Evolutionary conservation across 345 rosid species (phyloP).

Genomic region (Anastatica hierochuntica): DNA sequence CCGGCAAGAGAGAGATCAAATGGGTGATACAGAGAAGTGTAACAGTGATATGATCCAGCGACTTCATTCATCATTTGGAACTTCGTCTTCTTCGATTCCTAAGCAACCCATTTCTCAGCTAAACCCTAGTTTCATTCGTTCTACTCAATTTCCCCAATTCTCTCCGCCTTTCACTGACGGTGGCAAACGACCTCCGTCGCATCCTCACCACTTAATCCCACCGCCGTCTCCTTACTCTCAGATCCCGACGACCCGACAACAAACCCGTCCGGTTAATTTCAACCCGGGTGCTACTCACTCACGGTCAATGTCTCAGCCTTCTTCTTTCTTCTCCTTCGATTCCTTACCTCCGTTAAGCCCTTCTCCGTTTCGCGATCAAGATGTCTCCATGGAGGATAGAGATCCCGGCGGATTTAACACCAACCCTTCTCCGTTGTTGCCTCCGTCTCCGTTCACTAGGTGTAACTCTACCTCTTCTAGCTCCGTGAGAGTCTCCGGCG

Average conservation of each 20-base stretch:
- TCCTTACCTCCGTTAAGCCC: constrained; percentile 77
- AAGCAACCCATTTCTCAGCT: too few species aligned
- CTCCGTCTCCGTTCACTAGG: too few species aligned
- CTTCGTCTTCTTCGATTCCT: constrained; percentile 41
- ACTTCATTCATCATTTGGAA: constrained; percentile 57
- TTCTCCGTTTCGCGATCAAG: constrained; percentile 51
- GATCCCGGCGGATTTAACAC: constrained; percentile 21
- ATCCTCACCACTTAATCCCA: constrained; percentile 68
- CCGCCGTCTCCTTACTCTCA: constrained; percentile 83
- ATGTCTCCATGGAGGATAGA: constrained; percentile 63
- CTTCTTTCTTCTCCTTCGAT: constrained; percentile 64
- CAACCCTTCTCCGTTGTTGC: constrained; percentile 55
- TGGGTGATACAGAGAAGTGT: constrained; percentile 65
- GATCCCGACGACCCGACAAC: constrained; percentile 53
- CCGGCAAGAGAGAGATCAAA: neutral
- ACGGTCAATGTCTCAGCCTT: constrained; percentile 77
- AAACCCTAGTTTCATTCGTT: constrained; percentile 41
- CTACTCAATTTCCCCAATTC: too few species aligned
- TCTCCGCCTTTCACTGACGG: constrained; percentile 36
- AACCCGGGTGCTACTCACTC: constrained; percentile 52
- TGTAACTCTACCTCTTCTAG: too few species aligned
- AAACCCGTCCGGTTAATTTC: constrained; percentile 36
- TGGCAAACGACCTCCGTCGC: constrained; percentile 76
- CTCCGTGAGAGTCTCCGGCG: too few species aligned
- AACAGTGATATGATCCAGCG: constrained; percentile 60